phyloP scores from a whole-genome alignment of 768 basidiomycete species.

The Gelatoporia subvermispora region DNA sequence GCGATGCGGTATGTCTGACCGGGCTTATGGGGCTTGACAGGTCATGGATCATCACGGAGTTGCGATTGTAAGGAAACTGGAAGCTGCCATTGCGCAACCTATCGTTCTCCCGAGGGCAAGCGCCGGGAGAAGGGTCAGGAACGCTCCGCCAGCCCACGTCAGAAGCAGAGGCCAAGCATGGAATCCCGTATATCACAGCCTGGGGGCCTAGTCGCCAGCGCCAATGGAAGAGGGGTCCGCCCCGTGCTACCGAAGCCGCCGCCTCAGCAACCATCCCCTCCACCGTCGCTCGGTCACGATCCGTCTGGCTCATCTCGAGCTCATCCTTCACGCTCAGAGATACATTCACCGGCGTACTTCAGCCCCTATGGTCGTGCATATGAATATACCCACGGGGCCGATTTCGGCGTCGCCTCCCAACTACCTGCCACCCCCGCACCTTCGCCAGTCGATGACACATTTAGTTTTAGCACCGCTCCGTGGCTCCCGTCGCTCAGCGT shows the following conservation, averaged over 20 bases:
- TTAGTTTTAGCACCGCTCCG: background rate
- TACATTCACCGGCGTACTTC: constrained; percentile 44
- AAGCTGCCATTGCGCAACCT: constrained; percentile 55
- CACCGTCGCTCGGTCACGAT: constrained; percentile 37
- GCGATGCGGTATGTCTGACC: background rate
- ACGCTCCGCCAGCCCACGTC: constrained; percentile 2
- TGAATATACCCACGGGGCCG: constrained; percentile 40
- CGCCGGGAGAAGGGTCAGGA: constrained; percentile 5
- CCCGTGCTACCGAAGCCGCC: constrained; percentile 65
- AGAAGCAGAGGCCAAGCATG: constrained; percentile 1
- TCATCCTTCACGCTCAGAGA: constrained; percentile 40
- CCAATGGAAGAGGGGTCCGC: constrained; percentile 29
- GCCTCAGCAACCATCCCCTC: constrained; percentile 1
- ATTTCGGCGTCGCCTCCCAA: constrained; percentile 22
- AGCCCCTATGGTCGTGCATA: constrained; percentile 71
- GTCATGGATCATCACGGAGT: constrained; percentile 7
- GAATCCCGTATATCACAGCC: constrained; percentile 11
- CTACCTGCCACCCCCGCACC: background rate
- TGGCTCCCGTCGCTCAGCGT: constrained; percentile 4
- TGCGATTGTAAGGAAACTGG: constrained; percentile 45
- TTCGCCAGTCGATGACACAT: background rate
- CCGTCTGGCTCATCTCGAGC: constrained; percentile 43
- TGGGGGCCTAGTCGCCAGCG: constrained; percentile 18
- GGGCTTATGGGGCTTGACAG: background rate
- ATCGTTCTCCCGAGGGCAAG: constrained; percentile 17